A percentile compares a stretch with the other conserved stretches of the same genome.
Conservation (phyloP, 2,329 filamentous ascomycete genomes). For the Xylaria digitata region DNA sequence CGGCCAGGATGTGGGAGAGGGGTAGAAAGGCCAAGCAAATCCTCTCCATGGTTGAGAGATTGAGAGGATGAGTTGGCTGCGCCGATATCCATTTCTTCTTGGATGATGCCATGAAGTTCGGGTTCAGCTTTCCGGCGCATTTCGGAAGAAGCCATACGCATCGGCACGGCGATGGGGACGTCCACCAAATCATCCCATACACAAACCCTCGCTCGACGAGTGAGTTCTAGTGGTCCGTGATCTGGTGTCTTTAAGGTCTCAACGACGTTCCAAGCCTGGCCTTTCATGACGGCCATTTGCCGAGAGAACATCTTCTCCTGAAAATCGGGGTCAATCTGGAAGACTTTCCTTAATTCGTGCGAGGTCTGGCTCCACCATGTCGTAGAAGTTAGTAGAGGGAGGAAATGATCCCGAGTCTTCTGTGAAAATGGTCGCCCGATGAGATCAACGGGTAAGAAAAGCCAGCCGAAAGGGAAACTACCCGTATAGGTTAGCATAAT, state of each 20-base stretch:
- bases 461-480: slow-evolving; percentile 97
- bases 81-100: slow-evolving; percentile 95
- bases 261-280: slow-evolving; percentile 98
- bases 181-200: slow-evolving; percentile 99
- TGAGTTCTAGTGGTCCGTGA: slow-evolving; percentile 93
- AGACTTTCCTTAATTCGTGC: slow-evolving; percentile 83
- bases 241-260: slow-evolving; percentile 94
- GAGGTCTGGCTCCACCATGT: slow-evolving; percentile 98
- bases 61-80: slow-evolving; percentile 68
- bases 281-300: slow-evolving; percentile 99
- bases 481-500: slow-evolving; percentile 44
- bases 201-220: slow-evolving; percentile 87
- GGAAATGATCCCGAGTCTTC: slow-evolving; percentile 91
- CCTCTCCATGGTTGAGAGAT: slow-evolving; percentile 60
- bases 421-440: slow-evolving; percentile 97
- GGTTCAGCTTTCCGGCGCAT: slow-evolving; percentile 74
- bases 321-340: slow-evolving; percentile 93
- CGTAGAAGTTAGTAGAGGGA: slow-evolving; percentile 94
- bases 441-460: slow-evolving; percentile 94
- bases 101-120: slow-evolving; percentile 60
- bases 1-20: slow-evolving; percentile 79
- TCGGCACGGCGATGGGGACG: slow-evolving; percentile 91
- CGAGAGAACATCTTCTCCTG: slow-evolving; percentile 99
- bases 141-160: slow-evolving; percentile 87
- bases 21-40: slow-evolving; percentile 76